phyloP scores from a whole-genome alignment of 306 rosid genomes.

The Urtica urens region DNA sequence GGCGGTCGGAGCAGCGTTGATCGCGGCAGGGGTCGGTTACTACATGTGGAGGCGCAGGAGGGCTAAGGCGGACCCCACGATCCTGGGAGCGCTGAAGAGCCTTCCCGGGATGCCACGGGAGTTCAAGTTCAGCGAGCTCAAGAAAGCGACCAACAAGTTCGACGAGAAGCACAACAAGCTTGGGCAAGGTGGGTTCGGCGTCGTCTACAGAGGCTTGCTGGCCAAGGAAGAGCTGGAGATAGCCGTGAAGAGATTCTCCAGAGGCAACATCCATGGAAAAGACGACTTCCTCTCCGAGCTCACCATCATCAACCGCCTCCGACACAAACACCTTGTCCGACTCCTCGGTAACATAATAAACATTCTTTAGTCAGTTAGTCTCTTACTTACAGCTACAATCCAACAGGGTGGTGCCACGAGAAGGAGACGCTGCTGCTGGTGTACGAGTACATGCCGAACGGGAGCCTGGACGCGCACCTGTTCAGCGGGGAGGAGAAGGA shows the following conservation, averaged over 20 bases:
- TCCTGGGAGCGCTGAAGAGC: constrained; percentile 52
- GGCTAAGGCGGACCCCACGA: constrained; percentile 15
- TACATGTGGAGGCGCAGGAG: constrained; percentile 14
- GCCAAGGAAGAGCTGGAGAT: constrained; percentile 34
- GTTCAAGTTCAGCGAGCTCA: constrained; percentile 38
- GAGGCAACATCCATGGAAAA: constrained; percentile 46
- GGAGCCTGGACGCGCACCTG: constrained; percentile 64
- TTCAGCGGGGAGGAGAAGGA: constrained; percentile 31
- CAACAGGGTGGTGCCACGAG: constrained; percentile 65
- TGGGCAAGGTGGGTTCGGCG: constrained; percentile 71
- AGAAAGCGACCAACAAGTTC: constrained; percentile 57
- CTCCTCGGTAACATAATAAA: constrained; percentile 29
- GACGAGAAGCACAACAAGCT: constrained; percentile 43
- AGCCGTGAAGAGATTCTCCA: constrained; percentile 61
- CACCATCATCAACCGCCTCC: constrained; percentile 66
- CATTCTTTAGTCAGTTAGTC: neutral
- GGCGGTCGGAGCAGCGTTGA: constrained; percentile 2
- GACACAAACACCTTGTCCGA: constrained; percentile 59
- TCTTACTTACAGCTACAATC: neutral
- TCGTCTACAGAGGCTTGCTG: constrained; percentile 44
- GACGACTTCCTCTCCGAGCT: constrained; percentile 78
- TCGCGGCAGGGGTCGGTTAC: constrained; percentile 15
- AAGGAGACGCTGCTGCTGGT: constrained; percentile 51
- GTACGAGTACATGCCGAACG: constrained; percentile 78
- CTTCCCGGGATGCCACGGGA: constrained; percentile 69